Conservation (phyloP, 148 eudicot species). For the Arbutus unedo region DNA sequence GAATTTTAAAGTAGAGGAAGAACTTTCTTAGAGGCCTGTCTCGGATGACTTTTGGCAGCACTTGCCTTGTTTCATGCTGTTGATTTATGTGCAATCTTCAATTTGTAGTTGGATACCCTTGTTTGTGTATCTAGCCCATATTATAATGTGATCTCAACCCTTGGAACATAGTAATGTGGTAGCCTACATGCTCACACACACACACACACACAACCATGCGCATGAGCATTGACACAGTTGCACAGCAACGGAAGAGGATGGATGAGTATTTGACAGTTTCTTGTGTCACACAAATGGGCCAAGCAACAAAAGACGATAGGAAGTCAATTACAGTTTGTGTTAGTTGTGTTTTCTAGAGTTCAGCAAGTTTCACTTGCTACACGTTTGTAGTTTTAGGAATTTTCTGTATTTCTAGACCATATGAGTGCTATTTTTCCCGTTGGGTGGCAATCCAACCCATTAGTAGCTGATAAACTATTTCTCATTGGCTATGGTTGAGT, state of each 20-base stretch:
- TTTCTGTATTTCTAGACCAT: neutral
- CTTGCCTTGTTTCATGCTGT: too few species aligned
- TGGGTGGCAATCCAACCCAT: neutral
- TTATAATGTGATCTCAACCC: too few species aligned
- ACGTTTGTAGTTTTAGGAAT: neutral
- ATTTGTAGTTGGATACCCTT: too few species aligned
- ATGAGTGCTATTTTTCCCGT: neutral
- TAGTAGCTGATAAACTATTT: too few species aligned
- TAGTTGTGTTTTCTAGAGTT: neutral
- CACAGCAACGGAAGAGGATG: neutral
- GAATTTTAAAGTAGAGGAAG: too few species aligned
- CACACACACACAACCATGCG: too few species aligned
- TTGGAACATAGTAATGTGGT: too few species aligned
- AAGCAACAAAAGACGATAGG: neutral
- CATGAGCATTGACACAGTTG: neutral
- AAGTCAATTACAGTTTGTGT: neutral
- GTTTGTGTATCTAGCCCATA: too few species aligned
- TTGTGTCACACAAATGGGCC: neutral
- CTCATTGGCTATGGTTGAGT: neutral
- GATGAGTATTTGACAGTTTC: neutral
- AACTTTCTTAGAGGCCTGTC: too few species aligned
- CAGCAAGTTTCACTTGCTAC: neutral
- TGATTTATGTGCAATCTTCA: too few species aligned
- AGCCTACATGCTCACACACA: too few species aligned
- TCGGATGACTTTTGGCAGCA: too few species aligned